Evolutionary conservation across 495 filamentous ascomycete species (phyloP).

Genomic region (Aspergillus wentii): DNA sequence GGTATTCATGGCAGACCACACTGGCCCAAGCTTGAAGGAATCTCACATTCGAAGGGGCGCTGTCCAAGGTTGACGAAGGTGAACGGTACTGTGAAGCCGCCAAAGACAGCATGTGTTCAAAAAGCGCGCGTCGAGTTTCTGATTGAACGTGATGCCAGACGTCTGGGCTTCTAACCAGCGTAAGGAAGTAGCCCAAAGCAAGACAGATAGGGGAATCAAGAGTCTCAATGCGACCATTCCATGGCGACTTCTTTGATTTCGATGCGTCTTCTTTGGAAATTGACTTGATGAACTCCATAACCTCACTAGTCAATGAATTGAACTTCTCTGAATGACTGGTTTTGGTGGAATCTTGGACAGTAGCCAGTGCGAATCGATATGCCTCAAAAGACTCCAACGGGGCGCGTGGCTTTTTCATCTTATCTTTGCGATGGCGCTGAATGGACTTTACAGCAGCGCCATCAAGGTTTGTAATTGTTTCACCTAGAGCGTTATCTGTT

Average conservation of each 20-base stretch:
- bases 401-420: constrained; percentile 18
- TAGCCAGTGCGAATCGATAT: constrained; percentile 31
- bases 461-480: constrained; percentile 14
- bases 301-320: constrained; percentile 18
- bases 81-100: constrained; percentile 30
- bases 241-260: constrained; percentile 26
- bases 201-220: constrained; percentile 26
- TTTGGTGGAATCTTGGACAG: constrained; percentile 15
- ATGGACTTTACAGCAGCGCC: constrained; percentile 26
- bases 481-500: constrained; percentile 12
- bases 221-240: constrained; percentile 35
- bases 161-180: constrained; percentile 26
- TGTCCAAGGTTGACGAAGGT: constrained; percentile 25
- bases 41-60: constrained; percentile 19
- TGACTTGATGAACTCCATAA: constrained; percentile 24
- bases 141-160: constrained; percentile 25
- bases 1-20: constrained; percentile 40
- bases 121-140: constrained; percentile 24
- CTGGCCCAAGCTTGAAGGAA: constrained; percentile 41
- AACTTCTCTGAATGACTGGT: constrained; percentile 18
- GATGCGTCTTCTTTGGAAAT: constrained; percentile 23
- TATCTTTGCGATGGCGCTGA: constrained; percentile 26
- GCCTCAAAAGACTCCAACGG: constrained; percentile 37
- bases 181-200: constrained; percentile 31
- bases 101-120: constrained; percentile 30